Evolutionary conservation across 441 rosid genomes (phyloP).

Genomic region (Melastoma candidum): DNA sequence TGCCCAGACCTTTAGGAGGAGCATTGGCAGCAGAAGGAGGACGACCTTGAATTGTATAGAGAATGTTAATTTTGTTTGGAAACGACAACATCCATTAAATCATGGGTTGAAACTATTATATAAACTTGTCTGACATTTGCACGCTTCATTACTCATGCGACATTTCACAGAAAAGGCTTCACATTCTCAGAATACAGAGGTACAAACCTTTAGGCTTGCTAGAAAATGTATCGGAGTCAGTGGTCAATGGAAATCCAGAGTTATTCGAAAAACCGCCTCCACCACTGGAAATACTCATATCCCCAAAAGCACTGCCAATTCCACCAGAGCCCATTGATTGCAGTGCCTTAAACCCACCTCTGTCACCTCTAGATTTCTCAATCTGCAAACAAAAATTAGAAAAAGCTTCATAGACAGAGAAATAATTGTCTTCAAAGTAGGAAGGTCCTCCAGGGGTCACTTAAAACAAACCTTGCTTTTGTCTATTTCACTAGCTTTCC

Average conservation of each 20-base stretch:
- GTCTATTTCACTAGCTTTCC: slow-evolving; percentile 96
- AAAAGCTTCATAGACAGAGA: not conserved
- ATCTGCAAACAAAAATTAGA: slow-evolving; percentile 35
- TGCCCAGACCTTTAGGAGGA: slow-evolving; percentile 92
- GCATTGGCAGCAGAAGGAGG: slow-evolving; percentile 81
- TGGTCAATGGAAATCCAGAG: slow-evolving; percentile 50
- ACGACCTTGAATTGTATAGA: slow-evolving; percentile 33
- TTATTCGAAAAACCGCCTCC: slow-evolving; percentile 68
- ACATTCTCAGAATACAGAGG: not conserved
- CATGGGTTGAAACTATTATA: too few species aligned
- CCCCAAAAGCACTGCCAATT: slow-evolving; percentile 73
- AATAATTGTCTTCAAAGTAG: slow-evolving; percentile 9
- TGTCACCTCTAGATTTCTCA: slow-evolving; percentile 81
- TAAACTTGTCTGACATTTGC: too few species aligned
- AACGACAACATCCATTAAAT: too few species aligned
- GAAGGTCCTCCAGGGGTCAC: too few species aligned
- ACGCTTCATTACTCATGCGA: too few species aligned
- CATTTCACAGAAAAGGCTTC: too few species aligned
- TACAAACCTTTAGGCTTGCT: slow-evolving; percentile 61
- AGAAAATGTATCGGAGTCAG: slow-evolving; percentile 55
- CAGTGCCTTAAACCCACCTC: slow-evolving; percentile 69
- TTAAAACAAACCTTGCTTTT: slow-evolving; percentile 73
- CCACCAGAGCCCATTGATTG: slow-evolving; percentile 90
- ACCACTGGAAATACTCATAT: slow-evolving; percentile 60
- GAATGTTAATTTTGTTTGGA: too few species aligned